Conservation (phyloP, 164 flowering plant genomes). For the Stephania japonica region DNA sequence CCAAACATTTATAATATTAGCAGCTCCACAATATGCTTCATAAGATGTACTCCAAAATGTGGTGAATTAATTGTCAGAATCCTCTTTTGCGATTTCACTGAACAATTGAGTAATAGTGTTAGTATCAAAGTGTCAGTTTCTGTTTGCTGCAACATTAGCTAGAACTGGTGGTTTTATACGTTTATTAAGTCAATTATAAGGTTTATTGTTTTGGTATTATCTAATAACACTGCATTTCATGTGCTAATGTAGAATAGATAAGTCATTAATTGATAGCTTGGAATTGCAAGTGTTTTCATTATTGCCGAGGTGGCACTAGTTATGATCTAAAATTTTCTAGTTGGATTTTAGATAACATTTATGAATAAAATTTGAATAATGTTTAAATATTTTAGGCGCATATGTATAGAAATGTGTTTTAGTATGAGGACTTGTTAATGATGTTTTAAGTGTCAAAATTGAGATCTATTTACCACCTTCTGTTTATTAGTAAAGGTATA, state of each 20-base stretch:
- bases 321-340: not conserved
- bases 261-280: not conserved
- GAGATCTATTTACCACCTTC: not conserved
- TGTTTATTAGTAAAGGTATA: not conserved
- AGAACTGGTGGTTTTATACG: not conserved
- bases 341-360: not conserved
- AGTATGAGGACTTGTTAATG: not conserved
- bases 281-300: not conserved
- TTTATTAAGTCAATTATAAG: not conserved
- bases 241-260: not conserved
- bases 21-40: not conserved
- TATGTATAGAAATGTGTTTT: not conserved
- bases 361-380: not conserved
- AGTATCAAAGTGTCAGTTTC: not conserved
- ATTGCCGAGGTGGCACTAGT: not conserved
- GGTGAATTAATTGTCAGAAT: not conserved
- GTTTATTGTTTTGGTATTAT: not conserved
- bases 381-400: not conserved
- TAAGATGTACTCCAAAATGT: no score
- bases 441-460: not conserved
- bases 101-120: not conserved
- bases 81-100: not conserved
- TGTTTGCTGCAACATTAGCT: not conserved
- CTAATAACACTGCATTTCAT: not conserved
- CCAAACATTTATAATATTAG: not conserved